Percentiles rank a stretch among this genome's conserved stretches.
phyloP scores from a whole-genome alignment of 345 rosid species.

The Eucalyptus polybractea region DNA sequence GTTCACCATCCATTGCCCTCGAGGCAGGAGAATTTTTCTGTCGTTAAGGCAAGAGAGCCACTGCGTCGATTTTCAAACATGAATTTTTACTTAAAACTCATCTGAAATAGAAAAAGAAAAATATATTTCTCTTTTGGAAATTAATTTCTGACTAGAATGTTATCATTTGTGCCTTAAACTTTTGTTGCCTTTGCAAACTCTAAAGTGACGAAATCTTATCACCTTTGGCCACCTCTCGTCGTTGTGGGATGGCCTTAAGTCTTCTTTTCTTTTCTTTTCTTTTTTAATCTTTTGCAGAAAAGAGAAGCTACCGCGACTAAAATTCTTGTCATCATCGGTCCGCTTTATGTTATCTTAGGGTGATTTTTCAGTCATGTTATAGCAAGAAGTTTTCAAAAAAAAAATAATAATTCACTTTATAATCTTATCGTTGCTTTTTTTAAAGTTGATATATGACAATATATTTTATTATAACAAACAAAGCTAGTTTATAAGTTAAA shows the following conservation, averaged over 20 bases:
- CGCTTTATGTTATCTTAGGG: neutral
- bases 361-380: neutral
- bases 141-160: too few relatives aligned
- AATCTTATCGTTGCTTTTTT: neutral
- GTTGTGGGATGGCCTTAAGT: neutral
- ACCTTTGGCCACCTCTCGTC: too few relatives aligned
- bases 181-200: neutral
- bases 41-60: too few relatives aligned
- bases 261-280: neutral
- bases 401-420: neutral
- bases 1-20: too few relatives aligned
- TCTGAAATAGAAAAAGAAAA: too few relatives aligned
- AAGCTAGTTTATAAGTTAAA: neutral
- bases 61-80: accelerated
- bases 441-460: neutral
- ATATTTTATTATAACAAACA: neutral
- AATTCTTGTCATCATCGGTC: neutral
- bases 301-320: neutral
- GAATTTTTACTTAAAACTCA: too few relatives aligned
- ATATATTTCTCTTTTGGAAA: too few relatives aligned
- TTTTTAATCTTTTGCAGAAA: neutral
- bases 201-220: too few relatives aligned
- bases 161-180: too few relatives aligned
- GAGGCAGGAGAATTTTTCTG: accelerated
- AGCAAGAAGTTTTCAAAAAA: neutral